These are phyloP conservation scores for Lactarius vividus DNA, from an alignment of 768 basidiomycete genomes.

Conservation along the genomic window DNA sequence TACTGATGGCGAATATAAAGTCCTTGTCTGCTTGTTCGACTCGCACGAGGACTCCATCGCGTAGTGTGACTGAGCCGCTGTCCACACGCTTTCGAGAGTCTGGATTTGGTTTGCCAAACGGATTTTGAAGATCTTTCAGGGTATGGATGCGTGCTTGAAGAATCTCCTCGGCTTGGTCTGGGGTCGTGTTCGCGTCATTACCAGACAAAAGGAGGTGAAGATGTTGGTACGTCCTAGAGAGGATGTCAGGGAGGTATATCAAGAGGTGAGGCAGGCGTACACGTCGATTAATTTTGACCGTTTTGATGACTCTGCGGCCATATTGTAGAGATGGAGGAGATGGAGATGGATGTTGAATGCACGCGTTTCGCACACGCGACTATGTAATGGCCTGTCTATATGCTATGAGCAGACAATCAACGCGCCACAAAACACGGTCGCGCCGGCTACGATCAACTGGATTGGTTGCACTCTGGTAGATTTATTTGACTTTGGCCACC, in stretches of 20 bases:
- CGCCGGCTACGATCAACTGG: background rate
- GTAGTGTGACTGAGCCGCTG: slow-evolving; percentile 63
- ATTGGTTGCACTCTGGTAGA: no score
- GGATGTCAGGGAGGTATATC: background rate
- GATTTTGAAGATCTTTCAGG: slow-evolving; percentile 54
- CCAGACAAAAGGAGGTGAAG: slow-evolving; percentile 60
- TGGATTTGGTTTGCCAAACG: slow-evolving; percentile 68
- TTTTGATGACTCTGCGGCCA: slow-evolving; percentile 49
- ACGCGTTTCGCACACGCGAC: slow-evolving; percentile 20
- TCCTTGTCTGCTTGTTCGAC: slow-evolving; percentile 72
- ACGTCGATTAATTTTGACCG: slow-evolving; percentile 72
- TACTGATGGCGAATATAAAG: slow-evolving; percentile 68
- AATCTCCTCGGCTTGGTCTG: slow-evolving; percentile 58
- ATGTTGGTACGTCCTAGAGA: slow-evolving; percentile 58
- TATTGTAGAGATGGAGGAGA: slow-evolving; percentile 22
- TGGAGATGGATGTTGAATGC: slow-evolving; percentile 10
- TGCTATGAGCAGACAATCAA: slow-evolving; percentile 6
- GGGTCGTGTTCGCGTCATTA: slow-evolving; percentile 53
- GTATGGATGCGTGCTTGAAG: slow-evolving; percentile 55
- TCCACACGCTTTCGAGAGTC: slow-evolving; percentile 66
- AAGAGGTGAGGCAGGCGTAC: slow-evolving; percentile 41
- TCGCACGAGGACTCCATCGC: slow-evolving; percentile 58
- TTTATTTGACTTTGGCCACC: background rate
- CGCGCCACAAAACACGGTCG: background rate
- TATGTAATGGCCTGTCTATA: background rate